Evolutionary conservation across 495 filamentous ascomycete species (phyloP), one percentile per base, ranked within the genome.

Genomic region (Tuber borchii): DNA sequence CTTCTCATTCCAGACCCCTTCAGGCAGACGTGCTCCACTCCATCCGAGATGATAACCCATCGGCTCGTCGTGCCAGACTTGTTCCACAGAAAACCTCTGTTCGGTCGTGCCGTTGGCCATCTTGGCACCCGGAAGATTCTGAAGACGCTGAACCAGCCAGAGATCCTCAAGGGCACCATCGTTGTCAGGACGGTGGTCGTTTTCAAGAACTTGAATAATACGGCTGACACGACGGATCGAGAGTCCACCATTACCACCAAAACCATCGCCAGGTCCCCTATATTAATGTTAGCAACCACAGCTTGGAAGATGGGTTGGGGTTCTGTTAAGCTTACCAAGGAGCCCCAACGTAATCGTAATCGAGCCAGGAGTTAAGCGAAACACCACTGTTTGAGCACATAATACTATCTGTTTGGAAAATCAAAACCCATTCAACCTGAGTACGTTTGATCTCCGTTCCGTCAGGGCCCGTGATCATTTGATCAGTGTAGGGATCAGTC

Each of bases 11-110:
- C 86, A 87, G 48, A 87, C 83, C 1, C 73, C 83, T 20, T 43
- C 40, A 37, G 86, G 84, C 40, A 88, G 73, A 26, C 75, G 80
- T 8, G 31, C 69, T 34, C 86, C 86, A 51, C 83, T 83, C 37
- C 84, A 83, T 2, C 86, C 86, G n/a, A 86, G 85, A 73, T 88
- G 87, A 74, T 87, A 87, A 46, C 87, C 87, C 87, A 88, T 87
- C 10, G 86, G 86, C 75, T 87, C 86, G 70, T 87, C 85, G 40
- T 83, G 85, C 48, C 87, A 75, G 43, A 84, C 75, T 77, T 83
- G 84, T 80, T 88, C 87, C 8, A 87, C 87, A 34, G 83, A 85
- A 72, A 88, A 88, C 1, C 70, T 83, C 34, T 83, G 56, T 45
- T 84, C 85, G 3, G 82, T 78, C 4, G 83, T 86, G n/a, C 84